A percentile compares a stretch with the other conserved stretches of the same genome.
phyloP scores from a whole-genome alignment of 2,329 filamentous ascomycete species.

The Onygenales sp. region DNA sequence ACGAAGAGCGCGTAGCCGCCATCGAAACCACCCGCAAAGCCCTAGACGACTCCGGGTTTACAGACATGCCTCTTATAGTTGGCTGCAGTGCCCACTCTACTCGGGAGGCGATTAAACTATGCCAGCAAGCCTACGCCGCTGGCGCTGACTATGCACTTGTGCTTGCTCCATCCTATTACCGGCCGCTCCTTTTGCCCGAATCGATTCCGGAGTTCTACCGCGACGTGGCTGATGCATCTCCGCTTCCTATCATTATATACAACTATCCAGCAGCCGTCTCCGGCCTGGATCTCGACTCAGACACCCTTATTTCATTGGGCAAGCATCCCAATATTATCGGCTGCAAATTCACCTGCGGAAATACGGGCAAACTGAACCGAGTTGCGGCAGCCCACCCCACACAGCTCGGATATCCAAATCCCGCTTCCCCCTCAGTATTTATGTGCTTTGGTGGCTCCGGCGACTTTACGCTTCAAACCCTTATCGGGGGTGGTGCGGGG shows the following conservation, averaged over 20 bases:
- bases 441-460: slow-evolving; percentile 63
- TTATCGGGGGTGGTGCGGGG: slow-evolving; percentile 60
- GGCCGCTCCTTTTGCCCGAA: slow-evolving; percentile 62
- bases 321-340: slow-evolving; percentile 76
- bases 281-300: slow-evolving; percentile 83
- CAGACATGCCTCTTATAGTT: slow-evolving; percentile 66
- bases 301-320: slow-evolving; percentile 70
- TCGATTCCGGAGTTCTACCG: slow-evolving; percentile 65
- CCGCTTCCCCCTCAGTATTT: slow-evolving; percentile 34
- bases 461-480: slow-evolving; percentile 62
- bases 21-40: slow-evolving; percentile 71
- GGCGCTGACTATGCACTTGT: slow-evolving; percentile 74
- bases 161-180: slow-evolving; percentile 77
- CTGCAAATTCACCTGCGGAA: slow-evolving; percentile 87
- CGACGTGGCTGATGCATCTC: slow-evolving; percentile 63
- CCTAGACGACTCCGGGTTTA: slow-evolving; percentile 72
- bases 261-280: slow-evolving; percentile 84
- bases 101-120: slow-evolving; percentile 64
- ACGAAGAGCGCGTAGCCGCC: slow-evolving; percentile 65
- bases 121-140: slow-evolving; percentile 54
- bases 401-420: too few species aligned
- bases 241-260: slow-evolving; percentile 71
- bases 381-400: slow-evolving; percentile 37
- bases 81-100: slow-evolving; percentile 76
- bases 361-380: slow-evolving; percentile 78